Base-by-base conservation (phyloP, 371 early-diverging fungal genomes). In the Mortierella sp. region DNA sequence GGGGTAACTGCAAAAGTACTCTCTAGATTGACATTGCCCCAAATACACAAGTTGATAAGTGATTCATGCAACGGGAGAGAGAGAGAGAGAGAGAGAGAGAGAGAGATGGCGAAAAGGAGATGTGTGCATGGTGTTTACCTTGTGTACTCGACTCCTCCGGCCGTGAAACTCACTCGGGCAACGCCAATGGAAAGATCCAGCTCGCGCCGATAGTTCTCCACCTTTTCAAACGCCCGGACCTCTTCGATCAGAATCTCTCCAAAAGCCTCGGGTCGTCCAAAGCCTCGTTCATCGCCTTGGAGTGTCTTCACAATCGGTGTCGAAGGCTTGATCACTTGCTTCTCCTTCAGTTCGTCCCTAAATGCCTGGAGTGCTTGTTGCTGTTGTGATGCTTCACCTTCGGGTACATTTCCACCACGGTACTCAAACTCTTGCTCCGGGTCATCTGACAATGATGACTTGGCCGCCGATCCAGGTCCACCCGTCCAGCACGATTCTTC, bases 1-100 rank as follows among this genome's bases (percentile, higher is more conserved):
- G 1, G 66, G 66, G 55, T 37, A 57, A 24, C 77, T 76, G 51
- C 77, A 76, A 61, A 68, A 76, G 48, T 76, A 65, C 51, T 76
- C 77, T 34, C 77, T 76, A 54, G n/a, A 16, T 43, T 17, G 14
- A 24, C 21, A 50, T 21, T 2, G 29, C 39, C 10, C 9, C 39
- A n/a, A 52, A 53, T 2, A 43, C 41, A 43, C 21, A 31, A 17
- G 16, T 16, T 14, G 5, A 49, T 22, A 49, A 49, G 21, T 56
- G 45, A 12, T 22, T 41, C 21, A 13, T 54, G 21, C 34, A n/a
- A n/a, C n/a, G n/a, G n/a, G n/a, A n/a, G n/a, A n/a, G n/a, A n/a
- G n/a, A n/a, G n/a, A n/a, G n/a, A n/a, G n/a, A n/a, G n/a, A n/a
- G n/a, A 24, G 21, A 17, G 21, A 52, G 16, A 37, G 13, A 7